Base-by-base conservation (phyloP, 2,329 filamentous ascomycete species). In the Venturia carpophila region DNA sequence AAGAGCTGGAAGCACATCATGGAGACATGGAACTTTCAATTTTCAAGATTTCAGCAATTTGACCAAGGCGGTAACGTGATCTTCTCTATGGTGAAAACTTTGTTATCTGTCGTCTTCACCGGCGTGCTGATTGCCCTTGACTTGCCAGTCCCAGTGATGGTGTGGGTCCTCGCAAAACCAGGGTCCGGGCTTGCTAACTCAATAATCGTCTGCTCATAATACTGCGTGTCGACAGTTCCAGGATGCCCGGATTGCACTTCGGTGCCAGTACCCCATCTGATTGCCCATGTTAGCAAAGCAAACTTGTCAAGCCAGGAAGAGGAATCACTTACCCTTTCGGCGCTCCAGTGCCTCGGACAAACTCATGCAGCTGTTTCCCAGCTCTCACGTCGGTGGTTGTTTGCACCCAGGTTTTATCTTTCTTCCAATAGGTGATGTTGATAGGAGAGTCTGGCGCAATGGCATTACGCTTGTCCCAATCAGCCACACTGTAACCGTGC, bases 391-490 rank as follows among this genome's bases (percentile, higher is more conserved):
- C 61, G n/a, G 24, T 24, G 6, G 61, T 63, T 19, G 21, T 27
- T 52, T 63, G 61, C 10, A 63, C 34, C 61, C 61, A 63, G 13
- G 27, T 63, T 10, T 24, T 52, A 10, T 41, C 45, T 17, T 19
- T 63, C 21, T n/a, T 47, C 10, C 11, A 45, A n/a, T 63, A 63
- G 17, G 42, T 49, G 41, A 63, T 63, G 13, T 45, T 45, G 27
- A 63, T 52, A 7, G 42, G 17, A 41, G 61, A 24, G 42, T 63
- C 61, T 52, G 61, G 41, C 13, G 30, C 41, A n/a, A 63, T 63
- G 9, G 42, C 42, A 15, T 52, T 7, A 19, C 24, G 39, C 13
- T 45, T 41, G 19, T 63, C 61, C 21, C 21, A 37, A 24, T 63
- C 61, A 17, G 61, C 61, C 11, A 45, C 42, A 30, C 21, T 45